A percentile compares a stretch with the other conserved stretches of the same genome.
phyloP scores from a whole-genome alignment of 441 rosid genomes.

The Euphorbia schlechtendalii region DNA sequence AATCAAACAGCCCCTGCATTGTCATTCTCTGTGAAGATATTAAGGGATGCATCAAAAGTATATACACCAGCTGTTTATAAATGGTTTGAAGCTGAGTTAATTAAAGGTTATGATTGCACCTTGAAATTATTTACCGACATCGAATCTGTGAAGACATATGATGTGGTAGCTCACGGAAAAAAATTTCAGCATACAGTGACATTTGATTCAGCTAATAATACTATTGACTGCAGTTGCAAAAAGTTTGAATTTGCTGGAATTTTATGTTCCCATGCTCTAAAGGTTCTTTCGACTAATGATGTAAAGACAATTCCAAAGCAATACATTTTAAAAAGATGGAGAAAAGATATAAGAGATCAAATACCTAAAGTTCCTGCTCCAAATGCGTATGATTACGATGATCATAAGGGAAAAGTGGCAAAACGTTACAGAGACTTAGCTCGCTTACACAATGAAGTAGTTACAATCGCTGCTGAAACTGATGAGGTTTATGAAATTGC shows the following conservation, averaged over 20 bases:
- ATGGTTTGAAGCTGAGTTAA: neutral
- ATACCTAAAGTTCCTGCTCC: neutral
- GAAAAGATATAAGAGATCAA: neutral
- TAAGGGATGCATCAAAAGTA: too few relatives aligned
- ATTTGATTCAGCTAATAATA: neutral
- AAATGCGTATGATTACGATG: too few relatives aligned
- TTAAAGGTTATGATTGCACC: neutral
- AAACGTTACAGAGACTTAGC: too few relatives aligned
- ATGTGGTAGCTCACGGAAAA: neutral
- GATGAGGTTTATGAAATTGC: too few relatives aligned
- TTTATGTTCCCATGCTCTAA: too few relatives aligned
- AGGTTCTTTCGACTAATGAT: too few relatives aligned
- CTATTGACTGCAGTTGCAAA: neutral
- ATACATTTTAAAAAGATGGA: neutral
- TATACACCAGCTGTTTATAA: neutral
- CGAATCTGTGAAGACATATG: neutral
- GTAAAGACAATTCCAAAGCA: neutral
- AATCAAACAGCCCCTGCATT: neutral
- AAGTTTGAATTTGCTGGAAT: too few relatives aligned
- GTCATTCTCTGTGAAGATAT: neutral
- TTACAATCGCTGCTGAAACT: too few relatives aligned
- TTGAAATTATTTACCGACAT: neutral
- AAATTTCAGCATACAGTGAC: neutral
- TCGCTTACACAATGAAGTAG: too few relatives aligned
- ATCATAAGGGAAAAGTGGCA: too few relatives aligned